phyloP scores from a whole-genome alignment of 345 rosid genomes.

The Brassica rapa region DNA sequence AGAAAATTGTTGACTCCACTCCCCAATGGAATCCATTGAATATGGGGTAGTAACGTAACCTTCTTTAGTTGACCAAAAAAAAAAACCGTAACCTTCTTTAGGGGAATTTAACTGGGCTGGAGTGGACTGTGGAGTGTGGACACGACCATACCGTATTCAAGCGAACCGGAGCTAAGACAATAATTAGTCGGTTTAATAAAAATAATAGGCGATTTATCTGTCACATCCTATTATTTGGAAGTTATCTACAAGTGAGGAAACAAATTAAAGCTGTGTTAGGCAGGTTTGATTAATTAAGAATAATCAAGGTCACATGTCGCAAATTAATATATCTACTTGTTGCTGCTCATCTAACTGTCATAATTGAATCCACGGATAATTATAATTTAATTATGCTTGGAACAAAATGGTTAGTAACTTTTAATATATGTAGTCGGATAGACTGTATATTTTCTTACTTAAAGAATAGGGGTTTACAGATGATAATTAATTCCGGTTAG shows the following conservation, averaged over 20 bases:
- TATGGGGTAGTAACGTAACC: slow-evolving; percentile 3
- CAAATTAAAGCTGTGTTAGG: slow-evolving; percentile 25
- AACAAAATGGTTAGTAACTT: background rate
- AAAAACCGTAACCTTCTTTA: background rate
- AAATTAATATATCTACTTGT: slow-evolving; percentile 38
- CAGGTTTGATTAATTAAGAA: slow-evolving; percentile 19
- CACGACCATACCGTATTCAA: slow-evolving; percentile 12
- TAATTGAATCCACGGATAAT: slow-evolving; percentile 17
- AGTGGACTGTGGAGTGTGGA: too few species aligned
- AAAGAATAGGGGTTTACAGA: background rate
- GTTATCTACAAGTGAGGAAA: slow-evolving; percentile 10
- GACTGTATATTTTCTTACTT: background rate
- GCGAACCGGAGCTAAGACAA: background rate
- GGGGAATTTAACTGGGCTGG: slow-evolving; percentile 1
- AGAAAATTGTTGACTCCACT: slow-evolving; percentile 33
- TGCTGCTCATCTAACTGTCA: slow-evolving; percentile 25
- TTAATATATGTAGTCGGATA: background rate
- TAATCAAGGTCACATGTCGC: slow-evolving; percentile 27
- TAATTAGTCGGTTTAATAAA: background rate
- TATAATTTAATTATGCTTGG: background rate
- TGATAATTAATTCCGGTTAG: background rate
- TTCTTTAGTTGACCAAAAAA: background rate
- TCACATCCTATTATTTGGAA: background rate
- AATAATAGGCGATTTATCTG: background rate
- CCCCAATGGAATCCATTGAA: background rate